phyloP scores from a whole-genome alignment of 1,284 basidiomycete species.

The Puccinia polysora region DNA sequence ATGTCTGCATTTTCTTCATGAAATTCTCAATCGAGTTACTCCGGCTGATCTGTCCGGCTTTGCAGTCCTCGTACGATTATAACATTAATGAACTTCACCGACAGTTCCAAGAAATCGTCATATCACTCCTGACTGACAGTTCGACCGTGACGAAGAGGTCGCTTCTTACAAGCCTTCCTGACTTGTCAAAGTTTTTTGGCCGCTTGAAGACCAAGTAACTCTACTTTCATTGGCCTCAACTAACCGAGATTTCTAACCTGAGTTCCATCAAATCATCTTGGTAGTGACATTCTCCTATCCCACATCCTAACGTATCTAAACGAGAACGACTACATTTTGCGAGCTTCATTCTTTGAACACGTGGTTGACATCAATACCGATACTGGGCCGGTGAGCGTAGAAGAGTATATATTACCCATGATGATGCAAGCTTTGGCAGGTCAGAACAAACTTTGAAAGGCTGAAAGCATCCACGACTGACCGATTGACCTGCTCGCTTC shows the following conservation, averaged over 20 bases:
- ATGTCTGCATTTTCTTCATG: constrained; percentile 15
- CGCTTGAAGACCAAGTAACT: constrained; percentile 72
- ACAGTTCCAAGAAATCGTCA: constrained; percentile 80
- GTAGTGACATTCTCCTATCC: constrained; percentile 74
- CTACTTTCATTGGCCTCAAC: not conserved
- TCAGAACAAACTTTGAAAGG: constrained; percentile 53
- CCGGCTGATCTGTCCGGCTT: not conserved
- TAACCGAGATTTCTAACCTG: constrained; percentile 9
- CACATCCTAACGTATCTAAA: constrained; percentile 99
- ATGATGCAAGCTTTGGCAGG: constrained; percentile 89
- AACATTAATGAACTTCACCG: constrained; percentile 77
- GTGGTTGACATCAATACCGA: constrained; percentile 73
- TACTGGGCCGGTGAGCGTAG: constrained; percentile 49
- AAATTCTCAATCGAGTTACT: not conserved
- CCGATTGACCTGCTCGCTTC: not conserved
- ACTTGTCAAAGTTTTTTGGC: constrained; percentile 87
- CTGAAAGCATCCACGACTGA: not conserved
- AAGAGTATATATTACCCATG: constrained; percentile 76
- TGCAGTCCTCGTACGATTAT: constrained; percentile 71
- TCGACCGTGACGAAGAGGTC: constrained; percentile 59
- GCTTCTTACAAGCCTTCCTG: constrained; percentile 69
- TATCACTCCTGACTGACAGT: constrained; percentile 62
- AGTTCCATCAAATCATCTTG: not conserved
- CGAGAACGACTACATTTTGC: constrained; percentile 80
- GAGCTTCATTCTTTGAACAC: constrained; percentile 88